phyloP scores from a whole-genome alignment of 75 land plant species.

The Gnetum montanum region DNA sequence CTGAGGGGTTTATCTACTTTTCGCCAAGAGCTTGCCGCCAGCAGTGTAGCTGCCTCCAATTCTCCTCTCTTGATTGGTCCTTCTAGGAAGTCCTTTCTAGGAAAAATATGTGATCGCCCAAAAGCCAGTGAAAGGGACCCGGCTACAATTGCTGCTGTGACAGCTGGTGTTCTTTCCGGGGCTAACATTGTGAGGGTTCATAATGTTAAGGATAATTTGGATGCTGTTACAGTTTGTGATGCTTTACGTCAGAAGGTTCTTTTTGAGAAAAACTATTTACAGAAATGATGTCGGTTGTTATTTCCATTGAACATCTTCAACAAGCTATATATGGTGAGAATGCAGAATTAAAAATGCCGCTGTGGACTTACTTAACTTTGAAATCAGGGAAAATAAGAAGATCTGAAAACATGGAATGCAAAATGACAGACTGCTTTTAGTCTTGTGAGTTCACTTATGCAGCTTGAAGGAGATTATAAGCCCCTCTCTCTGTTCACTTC shows the following conservation, averaged over 20 bases:
- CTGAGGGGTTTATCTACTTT: slow-evolving; percentile 37
- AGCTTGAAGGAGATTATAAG: too few relatives aligned
- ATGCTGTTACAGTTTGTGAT: slow-evolving; percentile 80
- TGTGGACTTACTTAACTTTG: too few relatives aligned
- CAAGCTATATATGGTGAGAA: too few relatives aligned
- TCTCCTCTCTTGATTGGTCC: slow-evolving; percentile 69
- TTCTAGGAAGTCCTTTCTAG: slow-evolving; percentile 83
- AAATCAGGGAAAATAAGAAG: too few relatives aligned
- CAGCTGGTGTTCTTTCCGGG: slow-evolving; percentile 63
- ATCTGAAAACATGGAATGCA: too few relatives aligned
- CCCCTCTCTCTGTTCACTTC: too few relatives aligned
- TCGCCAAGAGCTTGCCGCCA: slow-evolving; percentile 34
- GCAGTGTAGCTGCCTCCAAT: slow-evolving; percentile 40
- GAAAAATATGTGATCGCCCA: slow-evolving; percentile 46
- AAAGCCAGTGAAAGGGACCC: slow-evolving; percentile 71
- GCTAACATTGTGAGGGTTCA: slow-evolving; percentile 85
- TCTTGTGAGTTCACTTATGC: too few relatives aligned
- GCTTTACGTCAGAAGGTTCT: slow-evolving; percentile 33
- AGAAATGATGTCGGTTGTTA: background rate
- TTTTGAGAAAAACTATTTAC: background rate
- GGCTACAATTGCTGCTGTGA: slow-evolving; percentile 73
- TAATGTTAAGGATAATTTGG: slow-evolving; percentile 68
- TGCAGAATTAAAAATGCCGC: too few relatives aligned
- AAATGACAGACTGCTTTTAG: too few relatives aligned
- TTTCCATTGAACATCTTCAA: too few relatives aligned